Conservation (phyloP, 257 asterid species). For the Gentiana dahurica region DNA sequence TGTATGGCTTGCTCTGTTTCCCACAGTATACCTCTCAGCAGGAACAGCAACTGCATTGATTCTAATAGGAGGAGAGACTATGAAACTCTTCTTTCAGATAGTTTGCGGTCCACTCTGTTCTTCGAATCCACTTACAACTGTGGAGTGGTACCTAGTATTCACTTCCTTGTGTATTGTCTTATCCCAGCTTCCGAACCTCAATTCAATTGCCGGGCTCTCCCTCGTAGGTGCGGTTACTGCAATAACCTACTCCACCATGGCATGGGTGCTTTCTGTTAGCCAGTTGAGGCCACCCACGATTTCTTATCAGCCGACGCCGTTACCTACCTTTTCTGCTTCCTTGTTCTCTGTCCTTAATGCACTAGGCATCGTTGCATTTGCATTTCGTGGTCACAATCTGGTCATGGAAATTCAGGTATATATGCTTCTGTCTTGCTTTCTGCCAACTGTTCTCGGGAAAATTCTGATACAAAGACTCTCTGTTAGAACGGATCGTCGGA, state of each 20-base stretch:
- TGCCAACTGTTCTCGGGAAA: too few relatives aligned
- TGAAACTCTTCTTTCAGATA: conserved; percentile 90
- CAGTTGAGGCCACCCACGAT: conserved; percentile 69
- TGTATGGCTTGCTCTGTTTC: conserved; percentile 97
- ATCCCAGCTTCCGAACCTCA: conserved; percentile 94
- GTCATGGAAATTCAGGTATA: conserved; percentile 87
- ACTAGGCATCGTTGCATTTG: conserved; percentile 85
- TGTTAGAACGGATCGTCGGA: too few relatives aligned
- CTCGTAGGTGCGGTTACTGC: conserved; percentile 96
- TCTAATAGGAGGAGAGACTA: conserved; percentile 95
- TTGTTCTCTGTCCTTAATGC: conserved; percentile 70
- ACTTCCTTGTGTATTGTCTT: conserved; percentile 88
- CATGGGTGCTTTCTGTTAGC: conserved; percentile 97
- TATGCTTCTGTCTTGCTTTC: not conserved
- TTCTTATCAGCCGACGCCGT: conserved; percentile 56
- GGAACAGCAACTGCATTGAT: conserved; percentile 96
- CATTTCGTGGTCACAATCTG: conserved; percentile 94
- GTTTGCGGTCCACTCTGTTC: conserved; percentile 89
- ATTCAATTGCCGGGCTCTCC: conserved; percentile 96
- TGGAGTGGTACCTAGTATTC: conserved; percentile 96
- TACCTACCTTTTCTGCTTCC: conserved; percentile 56
- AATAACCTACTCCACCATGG: conserved; percentile 83
- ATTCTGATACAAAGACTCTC: too few relatives aligned
- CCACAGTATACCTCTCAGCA: conserved; percentile 92
- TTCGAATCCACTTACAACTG: conserved; percentile 90